Base-by-base conservation (phyloP, 768 basidiomycete species). In the Steccherinum ochraceum region DNA sequence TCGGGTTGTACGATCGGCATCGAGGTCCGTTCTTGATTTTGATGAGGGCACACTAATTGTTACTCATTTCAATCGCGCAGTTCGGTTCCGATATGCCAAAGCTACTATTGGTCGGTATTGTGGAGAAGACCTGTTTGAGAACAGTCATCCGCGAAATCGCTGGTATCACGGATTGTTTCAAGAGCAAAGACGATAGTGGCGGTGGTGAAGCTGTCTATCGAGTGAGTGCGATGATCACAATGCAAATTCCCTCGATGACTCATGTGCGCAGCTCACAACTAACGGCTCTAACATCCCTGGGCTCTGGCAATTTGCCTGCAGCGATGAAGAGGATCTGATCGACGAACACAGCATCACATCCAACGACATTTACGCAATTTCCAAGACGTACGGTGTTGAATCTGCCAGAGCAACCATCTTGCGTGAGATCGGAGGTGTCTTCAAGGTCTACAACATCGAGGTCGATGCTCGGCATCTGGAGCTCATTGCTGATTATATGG, bases 401-500 rank as follows among this genome's bases (percentile, higher is more conserved):
- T 93, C 94, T 73, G 96, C 94, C 23, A 83, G 96, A 20, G 80
- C 85, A 12, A 82, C 89, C 5, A 95, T 99, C 64, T 76, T 99
- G 57, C 80, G 79, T 47, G 96, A 99, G 69, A 88, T 99, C 70
- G 79, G 86, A 45, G 83, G 82, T 18, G 92, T 99, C 40, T 99
- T 99, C 68, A 84, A 81, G 4, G 92, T 86, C 2, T 99, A 99
- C 74, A 94, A 85, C 62, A 99, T 99, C 60, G 89, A 89, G 52
- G 95, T 99, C 52, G 86, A 98, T 68, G 79, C 80, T 56, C 82
- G 96, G 44, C 96, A 99, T 72, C 75, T 98, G 45, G 93, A 95
- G 60, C 76, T 99, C 56, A 96, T 99, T 65, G 96, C 96, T 12
- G 96, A 99, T 67, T 99, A 98, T 67, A 99, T 99, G 96, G 95